phyloP scores from a whole-genome alignment of 306 rosid species.

The Casuarina equisetifolia region DNA sequence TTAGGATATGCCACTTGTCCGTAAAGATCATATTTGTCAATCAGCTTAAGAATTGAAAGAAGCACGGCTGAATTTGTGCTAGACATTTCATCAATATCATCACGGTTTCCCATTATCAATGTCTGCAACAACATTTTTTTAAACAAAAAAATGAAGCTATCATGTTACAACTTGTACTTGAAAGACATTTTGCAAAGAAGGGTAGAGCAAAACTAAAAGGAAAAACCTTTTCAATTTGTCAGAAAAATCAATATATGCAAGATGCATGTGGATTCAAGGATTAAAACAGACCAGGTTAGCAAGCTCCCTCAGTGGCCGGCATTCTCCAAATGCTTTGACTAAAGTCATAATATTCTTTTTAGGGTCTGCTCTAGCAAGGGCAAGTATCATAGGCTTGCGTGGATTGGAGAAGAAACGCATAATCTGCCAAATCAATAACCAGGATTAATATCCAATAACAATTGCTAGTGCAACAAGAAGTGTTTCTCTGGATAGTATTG shows the following conservation, averaged over 20 bases:
- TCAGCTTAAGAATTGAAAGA: conserved; percentile 54
- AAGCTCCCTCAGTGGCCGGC: conserved; percentile 58
- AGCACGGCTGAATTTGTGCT: conserved; percentile 57
- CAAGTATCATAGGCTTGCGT: conserved; percentile 71
- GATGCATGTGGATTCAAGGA: conserved; percentile 9
- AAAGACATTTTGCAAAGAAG: not conserved
- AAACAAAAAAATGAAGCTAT: conserved; percentile 3
- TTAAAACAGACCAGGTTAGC: conserved; percentile 53
- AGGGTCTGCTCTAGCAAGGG: conserved; percentile 73
- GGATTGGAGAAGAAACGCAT: conserved; percentile 71
- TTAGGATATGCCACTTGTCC: conserved; percentile 68
- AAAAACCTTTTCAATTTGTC: not conserved
- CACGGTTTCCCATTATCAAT: conserved; percentile 64
- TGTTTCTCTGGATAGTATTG: not conserved
- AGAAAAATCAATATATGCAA: not conserved
- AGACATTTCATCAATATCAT: conserved; percentile 58
- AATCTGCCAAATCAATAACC: conserved; percentile 36
- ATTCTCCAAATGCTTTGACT: conserved; percentile 74
- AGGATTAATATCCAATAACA: conserved; percentile 2
- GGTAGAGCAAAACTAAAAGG: not conserved
- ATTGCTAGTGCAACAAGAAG: not conserved
- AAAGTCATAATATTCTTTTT: conserved; percentile 58
- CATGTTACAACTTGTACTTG: not conserved
- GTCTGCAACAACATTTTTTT: conserved; percentile 34
- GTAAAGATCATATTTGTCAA: conserved; percentile 58